Evolutionary conservation across 2,329 filamentous ascomycete species (phyloP).

Genomic region (Alternaria ventricosa): DNA sequence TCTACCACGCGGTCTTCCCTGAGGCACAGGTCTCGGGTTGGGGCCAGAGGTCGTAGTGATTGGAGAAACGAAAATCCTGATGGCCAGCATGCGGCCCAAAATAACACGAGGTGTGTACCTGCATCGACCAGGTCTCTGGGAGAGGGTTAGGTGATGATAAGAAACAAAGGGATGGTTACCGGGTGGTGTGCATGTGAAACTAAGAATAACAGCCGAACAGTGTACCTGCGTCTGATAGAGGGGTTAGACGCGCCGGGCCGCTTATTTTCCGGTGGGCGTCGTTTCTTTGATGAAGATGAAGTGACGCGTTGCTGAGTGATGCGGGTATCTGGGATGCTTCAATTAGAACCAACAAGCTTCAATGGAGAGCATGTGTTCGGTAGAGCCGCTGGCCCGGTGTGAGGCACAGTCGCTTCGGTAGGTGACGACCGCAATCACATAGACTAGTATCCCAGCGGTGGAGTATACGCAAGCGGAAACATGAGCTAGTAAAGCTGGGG

Average conservation of each 20-base stretch:
- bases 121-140: conserved; percentile 4
- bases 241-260: conserved; percentile 17
- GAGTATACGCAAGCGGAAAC: conserved; percentile 19
- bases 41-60: not conserved
- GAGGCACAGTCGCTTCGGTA: conserved; percentile 16
- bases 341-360: conserved; percentile 34
- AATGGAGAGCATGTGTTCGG: conserved; percentile 5
- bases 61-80: not conserved
- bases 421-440: conserved; percentile 8
- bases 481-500: conserved; percentile 5
- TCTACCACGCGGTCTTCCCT: conserved; percentile 1
- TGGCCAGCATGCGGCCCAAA: not conserved
- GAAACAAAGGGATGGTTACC: not conserved
- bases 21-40: conserved; percentile 5
- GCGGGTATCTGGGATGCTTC: conserved; percentile 9
- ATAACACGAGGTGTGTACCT: conserved; percentile 10
- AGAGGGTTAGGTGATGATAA: not conserved
- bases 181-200: not conserved
- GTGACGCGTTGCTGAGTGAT: not conserved
- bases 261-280: conserved; percentile 2
- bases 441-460: conserved; percentile 11
- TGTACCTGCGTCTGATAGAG: conserved; percentile 28
- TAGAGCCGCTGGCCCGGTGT: conserved; percentile 12
- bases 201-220: conserved; percentile 22
- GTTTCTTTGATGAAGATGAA: not conserved